Evolutionary conservation across 306 rosid genomes (phyloP).

Genomic region (Comarum palustre): DNA sequence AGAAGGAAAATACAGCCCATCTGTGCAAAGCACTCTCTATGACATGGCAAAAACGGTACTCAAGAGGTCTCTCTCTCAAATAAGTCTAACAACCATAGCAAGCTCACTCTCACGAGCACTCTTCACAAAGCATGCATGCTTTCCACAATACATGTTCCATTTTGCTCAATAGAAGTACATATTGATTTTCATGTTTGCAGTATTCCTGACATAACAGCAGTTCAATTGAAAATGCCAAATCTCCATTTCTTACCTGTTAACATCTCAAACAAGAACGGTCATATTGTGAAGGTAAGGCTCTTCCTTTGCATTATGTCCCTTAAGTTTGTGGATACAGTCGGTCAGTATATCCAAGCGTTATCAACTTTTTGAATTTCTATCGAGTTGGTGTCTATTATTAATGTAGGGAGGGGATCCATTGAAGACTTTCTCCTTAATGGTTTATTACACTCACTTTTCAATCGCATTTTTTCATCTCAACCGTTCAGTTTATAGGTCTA

Average conservation of each 20-base stretch:
- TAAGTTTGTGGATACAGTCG: conserved; percentile 7
- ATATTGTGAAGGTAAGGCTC: conserved; percentile 70
- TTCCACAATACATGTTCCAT: background rate
- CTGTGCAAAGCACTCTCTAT: conserved; percentile 90
- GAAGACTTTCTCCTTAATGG: too few relatives aligned
- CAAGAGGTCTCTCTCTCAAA: conserved; percentile 51
- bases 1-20: conserved; percentile 81
- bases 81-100: background rate
- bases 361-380: background rate
- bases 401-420: too few relatives aligned
- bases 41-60: conserved; percentile 75
- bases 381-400: background rate
- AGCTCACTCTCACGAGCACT: background rate
- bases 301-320: conserved; percentile 15
- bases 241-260: conserved; percentile 90
- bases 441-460: too few relatives aligned
- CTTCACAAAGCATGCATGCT: background rate
- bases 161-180: conserved; percentile 10
- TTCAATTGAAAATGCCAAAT: conserved; percentile 91
- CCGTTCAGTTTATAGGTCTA: too few relatives aligned
- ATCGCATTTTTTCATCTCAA: too few relatives aligned
- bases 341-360: background rate
- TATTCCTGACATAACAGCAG: conserved; percentile 58
- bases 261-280: conserved; percentile 58
- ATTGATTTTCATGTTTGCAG: conserved; percentile 43